Base-by-base conservation (phyloP, 257 asterid genomes). In the Nicotiana benthamiana region DNA sequence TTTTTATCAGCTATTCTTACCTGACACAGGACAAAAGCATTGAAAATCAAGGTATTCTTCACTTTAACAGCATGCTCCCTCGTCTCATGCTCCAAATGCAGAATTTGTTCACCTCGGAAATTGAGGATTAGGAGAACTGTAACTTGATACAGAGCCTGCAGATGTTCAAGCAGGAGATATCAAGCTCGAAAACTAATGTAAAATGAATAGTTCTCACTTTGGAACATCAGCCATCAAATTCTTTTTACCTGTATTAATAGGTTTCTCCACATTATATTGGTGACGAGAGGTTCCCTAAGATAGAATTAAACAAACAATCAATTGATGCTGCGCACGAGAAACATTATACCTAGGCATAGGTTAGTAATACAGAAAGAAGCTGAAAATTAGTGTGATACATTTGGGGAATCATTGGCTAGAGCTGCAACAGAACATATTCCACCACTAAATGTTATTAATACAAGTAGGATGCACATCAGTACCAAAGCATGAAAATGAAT, bases 251-350 rank as follows among this genome's bases (percentile, higher is more conserved):
- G 99, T 82, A 95, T 82, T 61, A 93, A 30, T 86, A 93, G 82
- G 87, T 95, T 95, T 90, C 99, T 91, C 99, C 99, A 95, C 99
- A 95, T 93, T 82, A 93, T 89, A 85, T 95, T 95, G 80, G 99
- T 93, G 78, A 95, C 92, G 9, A 95, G 92, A 83, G 99, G 99
- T 84, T 95, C 99, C 97, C 99, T 95, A 80, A 63, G 86, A 88
- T 28, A 43, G 57, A 84, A 80, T 51, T 17, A 74, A n/a, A 75
- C 22, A 30, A 59, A 62, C 20, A 75, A 80, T 75, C 27, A 74
- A 32, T 30, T 20, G 8, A 46, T 36, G 28, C 3, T 36, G 62
- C 12, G 4, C 52, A 70, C 5, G 4, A 48, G 43, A 74, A 74
- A 74, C 43, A 74, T 7, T 15, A 74, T 74, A 46, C 26, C 79